Base-by-base conservation (phyloP, 2,329 filamentous ascomycete species). In the Phialophora verrucosa region DNA sequence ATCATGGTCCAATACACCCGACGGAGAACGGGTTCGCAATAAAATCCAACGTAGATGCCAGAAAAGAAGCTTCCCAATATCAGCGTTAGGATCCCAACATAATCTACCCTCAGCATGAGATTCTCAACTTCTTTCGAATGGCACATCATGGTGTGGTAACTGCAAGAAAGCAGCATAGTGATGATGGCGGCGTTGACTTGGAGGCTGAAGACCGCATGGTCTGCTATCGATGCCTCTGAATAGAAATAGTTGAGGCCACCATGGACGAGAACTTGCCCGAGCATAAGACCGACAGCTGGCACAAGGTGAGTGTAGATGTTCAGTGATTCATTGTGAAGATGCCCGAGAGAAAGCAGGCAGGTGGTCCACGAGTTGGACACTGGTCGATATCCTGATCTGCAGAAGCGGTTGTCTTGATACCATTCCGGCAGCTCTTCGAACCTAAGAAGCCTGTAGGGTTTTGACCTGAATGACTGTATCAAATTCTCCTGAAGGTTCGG, bases 301-400 rank as follows among this genome's bases (percentile, higher is more conserved):
- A 85, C 68, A 4, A 85, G 75, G 70, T 83, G 80, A 17, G 80
- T 78, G 68, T 77, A 81, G 55, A 82, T 81, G 66, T 82, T 82
- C 70, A 77, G 68, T 0, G 77, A 75, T 70, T 83, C 80, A 66
- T 82, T 82, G 72, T 82, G 81, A 12, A 79, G 66, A 71, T 81
- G 80, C 4, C 71, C 64, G 75, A 77, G 79, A 69, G 81, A 83
- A 17, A 70, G 62, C 60, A 83, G 71, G 67, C 77, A 84, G 7
- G 65, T 69, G 2, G 55, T 60, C 14, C 71, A 70, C 0, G 81
- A 83, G 51, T 75, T 70, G 8, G 77, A 78, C 12, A 78, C 76
- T 8, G 79, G 79, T 14, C 82, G 80, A 69, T 84, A 84, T 25
- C 80, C 80, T 6, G 74, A 72, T 29, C 74, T 73, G 61, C 83